These are phyloP conservation scores for Mallotus repandus DNA, from an alignment of 441 rosid genomes.

Conservation along the genomic window DNA sequence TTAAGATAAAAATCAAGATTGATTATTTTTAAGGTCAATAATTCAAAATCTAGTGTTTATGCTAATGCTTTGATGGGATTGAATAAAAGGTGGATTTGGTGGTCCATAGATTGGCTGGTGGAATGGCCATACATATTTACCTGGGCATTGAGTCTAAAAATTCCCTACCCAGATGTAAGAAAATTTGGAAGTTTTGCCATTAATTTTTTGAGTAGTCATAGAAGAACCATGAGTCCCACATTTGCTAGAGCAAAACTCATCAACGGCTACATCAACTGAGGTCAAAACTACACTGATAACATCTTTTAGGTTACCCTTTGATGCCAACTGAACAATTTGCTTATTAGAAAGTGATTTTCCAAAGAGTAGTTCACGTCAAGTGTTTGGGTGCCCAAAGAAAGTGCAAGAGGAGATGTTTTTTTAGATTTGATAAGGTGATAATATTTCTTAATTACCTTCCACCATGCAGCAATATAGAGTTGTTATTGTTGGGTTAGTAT, in stretches of 20 bases:
- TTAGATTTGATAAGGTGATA: slow-evolving; percentile 36
- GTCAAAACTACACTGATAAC: slow-evolving; percentile 62
- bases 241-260: slow-evolving; percentile 55
- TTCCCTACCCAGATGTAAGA: slow-evolving; percentile 61
- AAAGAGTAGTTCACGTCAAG: slow-evolving; percentile 49
- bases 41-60: too few relatives aligned
- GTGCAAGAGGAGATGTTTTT: slow-evolving; percentile 26
- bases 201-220: slow-evolving; percentile 17
- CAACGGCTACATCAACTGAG: slow-evolving; percentile 53
- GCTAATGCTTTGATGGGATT: too few relatives aligned
- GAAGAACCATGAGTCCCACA: slow-evolving; percentile 63
- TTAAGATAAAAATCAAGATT: too few relatives aligned
- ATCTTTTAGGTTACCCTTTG: slow-evolving; percentile 36
- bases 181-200: slow-evolving; percentile 19
- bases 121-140: slow-evolving; percentile 63
- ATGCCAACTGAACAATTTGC: slow-evolving; percentile 45
- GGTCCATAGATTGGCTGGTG: slow-evolving; percentile 57
- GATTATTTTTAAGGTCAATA: too few relatives aligned
- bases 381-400: slow-evolving; percentile 41
- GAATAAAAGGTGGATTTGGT: slow-evolving; percentile 43
- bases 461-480: slow-evolving; percentile 63
- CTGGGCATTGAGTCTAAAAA: slow-evolving; percentile 53
- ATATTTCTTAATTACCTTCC: slow-evolving; percentile 52
- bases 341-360: too few relatives aligned
- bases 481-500: slow-evolving; percentile 17